Evolutionary conservation across 208 protist species (phyloP).

Genomic region (Leishmania martiniquensis): DNA sequence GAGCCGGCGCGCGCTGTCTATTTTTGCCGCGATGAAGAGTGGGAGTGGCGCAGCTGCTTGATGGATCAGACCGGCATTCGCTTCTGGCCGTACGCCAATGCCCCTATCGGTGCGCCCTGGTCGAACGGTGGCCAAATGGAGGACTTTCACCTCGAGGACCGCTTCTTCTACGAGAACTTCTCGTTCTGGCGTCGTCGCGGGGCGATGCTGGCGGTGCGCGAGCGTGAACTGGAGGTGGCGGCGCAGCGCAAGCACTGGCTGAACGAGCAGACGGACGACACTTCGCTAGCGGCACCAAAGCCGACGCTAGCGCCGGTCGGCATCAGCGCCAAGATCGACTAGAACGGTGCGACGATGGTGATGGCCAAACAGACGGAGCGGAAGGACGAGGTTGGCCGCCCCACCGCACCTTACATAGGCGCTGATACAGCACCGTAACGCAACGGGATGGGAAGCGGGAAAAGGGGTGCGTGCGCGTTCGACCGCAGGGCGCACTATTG

Average conservation of each 20-base stretch:
- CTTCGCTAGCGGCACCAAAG: constrained; percentile 50
- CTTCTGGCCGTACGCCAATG: constrained; percentile 93
- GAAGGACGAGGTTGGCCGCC: background rate
- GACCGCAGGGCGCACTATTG: background rate
- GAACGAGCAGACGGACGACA: constrained; percentile 49
- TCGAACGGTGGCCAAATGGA: constrained; percentile 92
- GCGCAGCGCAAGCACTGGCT: constrained; percentile 77
- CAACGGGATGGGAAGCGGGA: background rate
- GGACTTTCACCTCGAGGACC: constrained; percentile 92
- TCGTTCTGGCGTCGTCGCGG: constrained; percentile 83
- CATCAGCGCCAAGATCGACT: constrained; percentile 43
- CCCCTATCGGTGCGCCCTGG: constrained; percentile 79
- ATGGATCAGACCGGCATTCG: constrained; percentile 92
- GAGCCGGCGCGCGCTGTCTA: constrained; percentile 88
- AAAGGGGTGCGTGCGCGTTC: background rate
- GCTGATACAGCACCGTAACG: background rate
- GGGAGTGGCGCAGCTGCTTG: constrained; percentile 92
- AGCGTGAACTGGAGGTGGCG: constrained; percentile 79
- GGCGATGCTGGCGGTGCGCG: constrained; percentile 80
- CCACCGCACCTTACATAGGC: background rate
- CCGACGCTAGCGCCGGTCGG: constrained; percentile 81
- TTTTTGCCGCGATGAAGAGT: constrained; percentile 93
- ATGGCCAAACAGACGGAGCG: background rate
- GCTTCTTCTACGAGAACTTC: constrained; percentile 91
- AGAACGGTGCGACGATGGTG: background rate